These are phyloP conservation scores for Magnaporthales sp. DNA, from an alignment of 2,329 filamentous ascomycete genomes.

Conservation along the genomic window DNA sequence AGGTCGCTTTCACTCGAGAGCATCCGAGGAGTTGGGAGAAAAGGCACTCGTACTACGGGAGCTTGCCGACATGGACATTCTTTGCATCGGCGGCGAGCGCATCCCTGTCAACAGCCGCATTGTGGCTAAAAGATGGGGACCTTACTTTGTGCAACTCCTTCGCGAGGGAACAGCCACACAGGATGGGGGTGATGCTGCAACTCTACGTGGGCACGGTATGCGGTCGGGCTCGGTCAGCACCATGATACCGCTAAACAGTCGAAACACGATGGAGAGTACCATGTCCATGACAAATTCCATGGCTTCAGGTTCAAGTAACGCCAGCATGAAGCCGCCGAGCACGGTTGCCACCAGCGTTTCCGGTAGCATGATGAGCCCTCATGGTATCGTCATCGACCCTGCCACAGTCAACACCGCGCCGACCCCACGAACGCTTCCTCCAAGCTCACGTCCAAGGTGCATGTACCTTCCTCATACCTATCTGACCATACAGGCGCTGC, in stretches of 20 bases:
- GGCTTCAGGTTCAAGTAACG: conserved; percentile 24
- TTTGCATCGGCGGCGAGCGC: conserved; percentile 83
- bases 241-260: conserved; percentile 59
- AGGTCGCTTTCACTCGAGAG: conserved; percentile 65
- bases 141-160: conserved; percentile 88
- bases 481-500: conserved; percentile 78
- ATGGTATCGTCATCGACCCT: conserved; percentile 26
- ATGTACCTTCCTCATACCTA: conserved; percentile 90
- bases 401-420: conserved; percentile 45
- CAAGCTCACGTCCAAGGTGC: conserved; percentile 66
- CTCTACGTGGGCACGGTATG: conserved; percentile 56
- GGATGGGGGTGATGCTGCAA: conserved; percentile 66
- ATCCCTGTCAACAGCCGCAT: conserved; percentile 91
- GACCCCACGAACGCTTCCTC: conserved; percentile 46
- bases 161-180: conserved; percentile 68
- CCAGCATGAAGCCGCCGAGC: conserved; percentile 29
- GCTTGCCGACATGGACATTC: conserved; percentile 90
- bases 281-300: conserved; percentile 29
- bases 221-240: conserved; percentile 77
- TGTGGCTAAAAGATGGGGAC: conserved; percentile 82
- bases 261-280: conserved; percentile 38
- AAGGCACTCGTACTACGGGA: conserved; percentile 74
- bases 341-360: conserved; percentile 36
- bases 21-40: conserved; percentile 79
- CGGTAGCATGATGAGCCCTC: conserved; percentile 21